These are phyloP conservation scores for Dimocarpus longan DNA, from an alignment of 345 rosid species.

Conservation along the genomic window DNA sequence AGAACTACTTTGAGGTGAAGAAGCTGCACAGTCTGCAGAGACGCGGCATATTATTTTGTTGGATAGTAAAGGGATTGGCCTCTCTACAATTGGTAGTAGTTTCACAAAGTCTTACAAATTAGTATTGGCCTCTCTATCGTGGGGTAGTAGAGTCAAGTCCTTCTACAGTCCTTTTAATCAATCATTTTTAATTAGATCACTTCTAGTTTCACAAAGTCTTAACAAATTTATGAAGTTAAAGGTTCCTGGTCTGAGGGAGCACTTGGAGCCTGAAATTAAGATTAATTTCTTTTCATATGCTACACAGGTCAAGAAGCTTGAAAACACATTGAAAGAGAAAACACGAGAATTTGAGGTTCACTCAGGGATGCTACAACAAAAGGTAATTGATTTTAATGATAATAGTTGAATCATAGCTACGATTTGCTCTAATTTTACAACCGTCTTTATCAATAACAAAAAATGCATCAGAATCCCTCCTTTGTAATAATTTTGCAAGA, in stretches of 20 bases:
- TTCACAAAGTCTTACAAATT: not conserved
- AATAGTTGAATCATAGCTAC: not conserved
- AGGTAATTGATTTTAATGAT: slow-evolving; percentile 25
- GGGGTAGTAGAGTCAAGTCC: not conserved
- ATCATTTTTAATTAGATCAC: not conserved
- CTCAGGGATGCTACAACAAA: slow-evolving; percentile 34
- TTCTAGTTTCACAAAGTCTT: not conserved
- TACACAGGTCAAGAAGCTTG: slow-evolving; percentile 38
- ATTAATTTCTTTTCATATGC: slow-evolving; percentile 9
- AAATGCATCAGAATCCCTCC: not conserved
- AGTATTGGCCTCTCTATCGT: not conserved
- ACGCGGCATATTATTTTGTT: too few species aligned
- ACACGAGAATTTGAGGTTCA: slow-evolving; percentile 30
- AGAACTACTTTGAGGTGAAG: too few species aligned
- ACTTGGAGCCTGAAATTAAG: not conserved
- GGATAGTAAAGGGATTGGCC: too few species aligned
- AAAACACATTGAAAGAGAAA: slow-evolving; percentile 35
- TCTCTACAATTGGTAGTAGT: too few species aligned
- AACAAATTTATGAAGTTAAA: not conserved
- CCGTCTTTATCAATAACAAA: not conserved
- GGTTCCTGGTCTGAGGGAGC: not conserved
- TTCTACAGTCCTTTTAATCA: not conserved
- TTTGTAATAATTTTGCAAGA: not conserved
- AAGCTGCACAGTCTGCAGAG: too few species aligned
- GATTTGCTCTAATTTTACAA: not conserved